These are phyloP conservation scores for Phytophthora rubi DNA, from an alignment of 352 stramenopile species.

Conservation along the genomic window DNA sequence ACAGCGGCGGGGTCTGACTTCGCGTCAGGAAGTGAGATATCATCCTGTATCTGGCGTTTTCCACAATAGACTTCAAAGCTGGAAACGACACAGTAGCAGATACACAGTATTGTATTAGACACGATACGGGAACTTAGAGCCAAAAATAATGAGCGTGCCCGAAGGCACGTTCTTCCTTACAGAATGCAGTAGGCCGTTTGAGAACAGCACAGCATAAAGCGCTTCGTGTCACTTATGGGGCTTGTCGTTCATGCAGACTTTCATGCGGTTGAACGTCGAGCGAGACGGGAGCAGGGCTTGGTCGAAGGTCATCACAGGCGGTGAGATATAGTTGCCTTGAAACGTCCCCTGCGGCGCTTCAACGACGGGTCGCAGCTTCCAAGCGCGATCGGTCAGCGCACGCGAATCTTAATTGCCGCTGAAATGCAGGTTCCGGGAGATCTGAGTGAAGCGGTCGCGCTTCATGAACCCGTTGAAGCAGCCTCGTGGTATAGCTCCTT, in stretches of 20 bases:
- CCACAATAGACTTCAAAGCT: slow-evolving; percentile 15
- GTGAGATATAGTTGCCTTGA: slow-evolving; percentile 1
- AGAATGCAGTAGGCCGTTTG: slow-evolving; percentile 13
- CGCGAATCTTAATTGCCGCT: slow-evolving; percentile 1
- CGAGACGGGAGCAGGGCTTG: slow-evolving; percentile 12
- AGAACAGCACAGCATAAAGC: slow-evolving; percentile 21
- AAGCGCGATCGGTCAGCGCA: background rate
- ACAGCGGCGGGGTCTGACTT: background rate
- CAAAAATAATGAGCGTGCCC: slow-evolving; percentile 7
- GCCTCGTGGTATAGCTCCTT: slow-evolving; percentile 16
- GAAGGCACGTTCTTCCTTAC: slow-evolving; percentile 6
- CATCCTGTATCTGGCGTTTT: background rate
- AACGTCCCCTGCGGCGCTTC: slow-evolving; percentile 1
- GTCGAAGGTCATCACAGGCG: slow-evolving; percentile 11
- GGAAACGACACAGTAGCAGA: background rate
- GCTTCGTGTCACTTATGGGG: slow-evolving; percentile 8
- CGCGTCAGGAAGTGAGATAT: background rate
- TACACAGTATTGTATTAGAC: background rate
- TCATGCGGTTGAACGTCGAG: slow-evolving; percentile 21
- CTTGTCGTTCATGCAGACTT: slow-evolving; percentile 1
- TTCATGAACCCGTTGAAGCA: slow-evolving; percentile 21
- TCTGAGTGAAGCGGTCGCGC: slow-evolving; percentile 16
- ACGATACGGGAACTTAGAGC: slow-evolving; percentile 5
- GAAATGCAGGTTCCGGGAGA: slow-evolving; percentile 22
- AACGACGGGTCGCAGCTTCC: slow-evolving; percentile 9